Percentiles rank a stretch among this genome's conserved stretches.
Evolutionary conservation across 2,329 filamentous ascomycete species (phyloP).

Genomic region (Ceratocystis ficicola): DNA sequence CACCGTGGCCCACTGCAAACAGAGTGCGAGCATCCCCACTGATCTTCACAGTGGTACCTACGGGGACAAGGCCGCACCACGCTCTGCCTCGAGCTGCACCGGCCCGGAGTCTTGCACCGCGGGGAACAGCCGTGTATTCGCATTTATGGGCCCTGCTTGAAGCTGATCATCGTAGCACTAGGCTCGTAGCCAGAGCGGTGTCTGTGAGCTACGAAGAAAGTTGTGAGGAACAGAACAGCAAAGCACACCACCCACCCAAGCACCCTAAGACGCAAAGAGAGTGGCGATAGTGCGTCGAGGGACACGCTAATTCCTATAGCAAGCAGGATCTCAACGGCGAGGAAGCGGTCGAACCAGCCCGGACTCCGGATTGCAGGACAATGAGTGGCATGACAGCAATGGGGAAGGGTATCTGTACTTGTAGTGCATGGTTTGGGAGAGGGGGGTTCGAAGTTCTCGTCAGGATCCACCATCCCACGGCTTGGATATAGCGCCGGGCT

Average conservation of each 20-base stretch:
- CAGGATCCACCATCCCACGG: no score
- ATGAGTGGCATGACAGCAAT: not conserved
- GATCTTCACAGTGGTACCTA: constrained; percentile 5
- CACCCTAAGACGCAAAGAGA: constrained; percentile 71
- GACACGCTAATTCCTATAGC: constrained; percentile 67
- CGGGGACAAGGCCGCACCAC: not conserved
- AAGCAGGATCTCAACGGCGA: constrained; percentile 63
- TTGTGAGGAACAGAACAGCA: constrained; percentile 57
- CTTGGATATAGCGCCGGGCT: no score
- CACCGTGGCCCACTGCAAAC: constrained; percentile 5
- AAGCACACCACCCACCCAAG: constrained; percentile 72
- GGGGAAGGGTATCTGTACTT: not conserved
- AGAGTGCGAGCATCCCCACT: constrained; percentile 17
- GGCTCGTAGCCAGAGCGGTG: constrained; percentile 64
- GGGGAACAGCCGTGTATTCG: constrained; percentile 15
- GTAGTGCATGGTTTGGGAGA: not conserved
- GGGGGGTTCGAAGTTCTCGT: no score
- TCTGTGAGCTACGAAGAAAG: constrained; percentile 48
- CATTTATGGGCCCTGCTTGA: constrained; percentile 16
- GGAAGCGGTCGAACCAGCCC: constrained; percentile 48
- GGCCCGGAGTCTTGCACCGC: constrained; percentile 14
- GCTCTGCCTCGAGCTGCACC: constrained; percentile 12
- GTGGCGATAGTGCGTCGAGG: constrained; percentile 68
- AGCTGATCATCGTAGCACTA: constrained; percentile 39
- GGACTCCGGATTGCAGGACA: constrained; percentile 28